Percentiles rank a stretch among this genome's conserved stretches.
Evolutionary conservation across 495 filamentous ascomycete genomes (phyloP).

Genomic region (Penicillium canariense): DNA sequence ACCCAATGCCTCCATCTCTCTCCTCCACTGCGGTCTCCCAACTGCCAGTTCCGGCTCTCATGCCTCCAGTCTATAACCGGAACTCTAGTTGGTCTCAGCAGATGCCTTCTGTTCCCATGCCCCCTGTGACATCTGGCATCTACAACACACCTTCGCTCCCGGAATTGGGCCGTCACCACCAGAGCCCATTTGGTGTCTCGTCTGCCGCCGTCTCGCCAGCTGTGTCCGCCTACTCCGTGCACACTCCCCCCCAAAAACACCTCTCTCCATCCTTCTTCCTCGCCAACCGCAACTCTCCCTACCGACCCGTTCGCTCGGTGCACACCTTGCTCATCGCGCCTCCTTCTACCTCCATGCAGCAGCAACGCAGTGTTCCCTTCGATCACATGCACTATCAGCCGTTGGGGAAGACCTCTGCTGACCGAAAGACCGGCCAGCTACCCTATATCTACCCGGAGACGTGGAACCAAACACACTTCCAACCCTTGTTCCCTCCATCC

Average conservation of each 20-base stretch:
- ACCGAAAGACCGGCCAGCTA: conserved; percentile 76
- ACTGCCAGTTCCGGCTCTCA: conserved; percentile 45
- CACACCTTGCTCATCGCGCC: conserved; percentile 88
- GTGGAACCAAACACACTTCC: conserved; percentile 39
- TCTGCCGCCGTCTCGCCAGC: conserved; percentile 42
- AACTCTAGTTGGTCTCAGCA: conserved; percentile 46
- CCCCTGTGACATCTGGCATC: conserved; percentile 32
- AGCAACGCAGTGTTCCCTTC: conserved; percentile 60
- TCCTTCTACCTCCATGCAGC: conserved; percentile 73
- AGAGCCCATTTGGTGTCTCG: conserved; percentile 36
- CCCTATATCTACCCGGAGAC: conserved; percentile 63
- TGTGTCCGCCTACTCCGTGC: conserved; percentile 40
- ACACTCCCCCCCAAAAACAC: conserved; percentile 51
- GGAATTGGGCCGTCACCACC: conserved; percentile 45
- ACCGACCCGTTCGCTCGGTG: conserved; percentile 84
- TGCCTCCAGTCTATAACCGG: conserved; percentile 62
- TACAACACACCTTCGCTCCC: conserved; percentile 52
- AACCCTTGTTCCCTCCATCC: conserved; percentile 40
- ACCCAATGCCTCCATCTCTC: conserved; percentile 33
- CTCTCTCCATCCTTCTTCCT: conserved; percentile 64
- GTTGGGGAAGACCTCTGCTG: conserved; percentile 68
- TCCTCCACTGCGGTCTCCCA: conserved; percentile 54
- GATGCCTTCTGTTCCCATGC: conserved; percentile 43
- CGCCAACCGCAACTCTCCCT: conserved; percentile 73
- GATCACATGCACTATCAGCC: conserved; percentile 97